phyloP scores from a whole-genome alignment of 1,284 basidiomycete species.

The Trichosporon asahii region DNA sequence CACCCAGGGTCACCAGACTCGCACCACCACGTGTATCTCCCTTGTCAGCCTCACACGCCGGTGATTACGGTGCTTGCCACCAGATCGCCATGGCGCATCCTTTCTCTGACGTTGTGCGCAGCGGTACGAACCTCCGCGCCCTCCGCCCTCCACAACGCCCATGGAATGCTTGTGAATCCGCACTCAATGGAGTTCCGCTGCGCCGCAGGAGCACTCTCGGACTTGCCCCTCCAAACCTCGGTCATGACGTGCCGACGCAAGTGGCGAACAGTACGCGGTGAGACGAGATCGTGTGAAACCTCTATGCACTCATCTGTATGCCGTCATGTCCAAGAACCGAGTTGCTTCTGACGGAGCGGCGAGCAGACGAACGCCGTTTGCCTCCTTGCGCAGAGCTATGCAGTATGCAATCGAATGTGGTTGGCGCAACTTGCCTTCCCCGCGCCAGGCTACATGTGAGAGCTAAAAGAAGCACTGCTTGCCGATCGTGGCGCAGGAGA shows the following conservation, averaged over 20 bases:
- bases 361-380: background rate
- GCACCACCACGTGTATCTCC: background rate
- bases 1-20: conserved; percentile 1
- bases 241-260: background rate
- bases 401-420: too few species aligned
- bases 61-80: background rate
- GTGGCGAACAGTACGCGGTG: background rate
- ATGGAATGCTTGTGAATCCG: background rate
- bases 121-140: too few species aligned
- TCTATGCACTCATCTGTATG: background rate
- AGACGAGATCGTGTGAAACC: background rate
- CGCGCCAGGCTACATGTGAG: background rate
- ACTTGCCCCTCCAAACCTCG: background rate
- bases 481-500: too few species aligned
- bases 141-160: background rate
- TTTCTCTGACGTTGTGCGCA: background rate
- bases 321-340: background rate
- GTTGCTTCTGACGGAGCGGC: background rate
- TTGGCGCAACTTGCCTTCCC: too few species aligned
- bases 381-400: background rate
- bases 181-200: background rate
- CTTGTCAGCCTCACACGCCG: background rate
- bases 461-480: background rate
- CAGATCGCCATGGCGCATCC: background rate
- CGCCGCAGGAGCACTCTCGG: background rate